Evolutionary conservation across 148 eudicot genomes (phyloP).

Genomic region (Beta vulgaris): DNA sequence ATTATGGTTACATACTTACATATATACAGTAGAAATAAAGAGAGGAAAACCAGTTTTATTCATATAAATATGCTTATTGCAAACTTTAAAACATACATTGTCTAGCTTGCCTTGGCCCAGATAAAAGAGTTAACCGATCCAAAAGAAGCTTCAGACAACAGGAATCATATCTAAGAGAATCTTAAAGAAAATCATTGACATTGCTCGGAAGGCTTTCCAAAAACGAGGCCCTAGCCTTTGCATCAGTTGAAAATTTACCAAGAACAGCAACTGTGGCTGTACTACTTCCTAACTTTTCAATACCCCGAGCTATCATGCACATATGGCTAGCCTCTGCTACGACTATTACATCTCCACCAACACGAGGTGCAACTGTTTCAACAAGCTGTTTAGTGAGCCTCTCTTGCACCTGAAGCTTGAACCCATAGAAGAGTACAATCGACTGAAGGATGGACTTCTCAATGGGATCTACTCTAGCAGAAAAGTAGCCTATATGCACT

Average conservation of each 20-base stretch:
- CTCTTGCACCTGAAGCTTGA: conserved; percentile 95
- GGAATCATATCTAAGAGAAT: not conserved
- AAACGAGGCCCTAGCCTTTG: conserved; percentile 59
- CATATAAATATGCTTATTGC: not conserved
- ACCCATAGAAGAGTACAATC: conserved; percentile 77
- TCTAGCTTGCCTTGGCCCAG: conserved; percentile 9
- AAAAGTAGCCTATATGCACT: conserved; percentile 73
- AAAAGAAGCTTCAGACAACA: conserved; percentile 16
- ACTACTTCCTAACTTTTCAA: conserved; percentile 85
- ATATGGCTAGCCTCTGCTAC: conserved; percentile 90
- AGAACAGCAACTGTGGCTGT: conserved; percentile 83
- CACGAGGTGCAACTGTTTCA: conserved; percentile 61
- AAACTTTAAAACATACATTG: not conserved
- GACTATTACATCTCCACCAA: conserved; percentile 82
- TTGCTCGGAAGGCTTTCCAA: conserved; percentile 57
- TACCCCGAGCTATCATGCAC: conserved; percentile 93
- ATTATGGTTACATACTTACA: too few species aligned
- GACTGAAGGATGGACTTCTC: conserved; percentile 58
- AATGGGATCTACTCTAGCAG: conserved; percentile 33
- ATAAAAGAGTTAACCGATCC: not conserved
- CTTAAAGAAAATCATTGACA: too few species aligned
- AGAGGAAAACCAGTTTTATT: not conserved
- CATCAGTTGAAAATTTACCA: conserved; percentile 78
- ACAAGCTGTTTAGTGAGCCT: conserved; percentile 89
- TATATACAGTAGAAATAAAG: conserved; percentile 12